Evolutionary conservation across 2,329 filamentous ascomycete species (phyloP), one percentile per base, ranked within the genome.

Genomic region (Verticillium zaregamsianum): DNA sequence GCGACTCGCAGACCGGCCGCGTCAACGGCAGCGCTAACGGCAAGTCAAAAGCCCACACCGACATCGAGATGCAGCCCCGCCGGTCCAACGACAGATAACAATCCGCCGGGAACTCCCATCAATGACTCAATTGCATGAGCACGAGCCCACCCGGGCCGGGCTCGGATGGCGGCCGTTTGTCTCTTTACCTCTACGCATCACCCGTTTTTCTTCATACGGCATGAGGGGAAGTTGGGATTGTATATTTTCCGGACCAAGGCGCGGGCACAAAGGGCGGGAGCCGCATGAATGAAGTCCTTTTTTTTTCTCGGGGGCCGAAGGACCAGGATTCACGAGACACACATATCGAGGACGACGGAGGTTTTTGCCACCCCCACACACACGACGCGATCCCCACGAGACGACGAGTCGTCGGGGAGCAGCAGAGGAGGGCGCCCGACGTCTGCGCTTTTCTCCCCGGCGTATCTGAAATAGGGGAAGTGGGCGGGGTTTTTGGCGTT

Each of bases 41-140:
- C 60, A 77, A 76, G 63, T 64, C 69, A 11, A 79, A 79, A 61
- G 71, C 74, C 55, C 73, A 79, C 60, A 73, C 73, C 57, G 70
- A 76, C 62, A 83, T 85, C 66, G 84, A 86, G 69, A 73, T 84
- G 64, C 79, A 85, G 66, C 76, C 74, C 62, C 79, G 78, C 59
- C 82, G 82, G 68, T 73, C 73, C 37, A 70, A 71, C 45, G 73
- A 78, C 65, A 71, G 70, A 65, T 71, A 63, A 68, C 57, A 58
- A 28, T 49, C 25, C 45, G 20, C 45, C 20, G n/a, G 9, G 3
- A 14, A 8, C n/a, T 1, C 12, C 14, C 17, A 40, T 40, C 37
- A 14, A 28, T 25, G n/a, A 12, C n/a, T 52, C 12, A 52, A 52
- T 52, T 52, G 45, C 45, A 52, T 52, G 45, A 52, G 45, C 20